Base-by-base conservation (phyloP, 2,329 filamentous ascomycete species). In the Plenodomus lindquistii region DNA sequence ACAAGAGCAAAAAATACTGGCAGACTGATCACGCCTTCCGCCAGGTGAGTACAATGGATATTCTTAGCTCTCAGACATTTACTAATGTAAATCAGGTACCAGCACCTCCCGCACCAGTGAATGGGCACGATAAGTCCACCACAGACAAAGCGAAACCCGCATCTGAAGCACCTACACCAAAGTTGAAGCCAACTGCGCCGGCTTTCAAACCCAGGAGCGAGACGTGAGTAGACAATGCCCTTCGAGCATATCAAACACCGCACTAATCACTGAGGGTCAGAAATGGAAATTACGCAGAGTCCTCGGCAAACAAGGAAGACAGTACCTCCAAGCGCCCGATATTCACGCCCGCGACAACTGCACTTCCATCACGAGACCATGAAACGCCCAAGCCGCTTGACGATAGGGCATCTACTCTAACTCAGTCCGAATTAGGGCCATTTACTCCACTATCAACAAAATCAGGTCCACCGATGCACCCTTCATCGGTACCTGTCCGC, bases 11-110 rank as follows among this genome's bases (percentile, higher is more conserved):
- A 57, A 76, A 81, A 37, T 81, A 82, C 67, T 91, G 87, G 87
- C 81, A 91, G 24, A 81, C 89, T 71, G 85, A 89, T 31, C 86
- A 89, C 63, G 85, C 85, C 36, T 93, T 92, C 50, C 86, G 85
- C 57, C 77, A 81, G 53, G 86, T 88, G 74, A 75, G 81, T 68
- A 37, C 24, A 37, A 22, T 21, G 7, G 19, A 34, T 18, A 39
- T 24, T 18, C 34, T n/a, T 27, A 24, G 11, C 29, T 19, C 37
- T 36, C 34, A 9, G 22, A 17, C 24, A 19, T 40, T 11, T 15
- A 46, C 51, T 66, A 42, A 66, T 40, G 34, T 22, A 37, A 10
- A 13, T 40, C 42, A 67, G 65, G 45, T 58, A 19, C 54, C 60
- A 2, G 57, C 59, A 35, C 57, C 61, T 38, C 46, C 51, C 34